Evolutionary conservation across 2,329 filamentous ascomycete species (phyloP), one percentile per base, ranked within the genome.

Genomic region (Ilyonectria robusta): DNA sequence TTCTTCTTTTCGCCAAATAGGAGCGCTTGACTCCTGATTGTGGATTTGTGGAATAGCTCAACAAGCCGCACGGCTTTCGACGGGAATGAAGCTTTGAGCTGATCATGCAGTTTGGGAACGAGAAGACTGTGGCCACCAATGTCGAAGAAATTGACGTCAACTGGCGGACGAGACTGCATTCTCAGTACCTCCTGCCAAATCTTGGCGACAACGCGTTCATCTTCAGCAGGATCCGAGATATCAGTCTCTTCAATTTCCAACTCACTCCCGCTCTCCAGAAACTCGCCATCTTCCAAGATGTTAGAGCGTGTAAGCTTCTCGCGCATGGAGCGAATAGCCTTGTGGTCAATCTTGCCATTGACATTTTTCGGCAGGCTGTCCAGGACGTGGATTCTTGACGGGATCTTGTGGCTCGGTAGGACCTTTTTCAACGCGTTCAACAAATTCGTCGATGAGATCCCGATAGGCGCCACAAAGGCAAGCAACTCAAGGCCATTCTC

Each of bases 271-370:
- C n/a, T 44, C 17, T 44, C 42, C 42, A 44, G 6, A 19, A 19
- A 44, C 6, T 44, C n/a, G 17, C n/a, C n/a, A 10, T n/a, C 42
- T 10, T 44, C 42, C 42, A n/a, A 44, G 42, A 19, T 8, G 10
- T 19, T 7, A 7, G 42, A 21, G 4, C 19, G 42, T 31, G 6
- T 19, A 7, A 29, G 19, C 31, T 26, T 26, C 19, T 37, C 23
- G 5, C 19, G 26, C 31, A 31, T 57, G 6, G 13, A 21, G 13
- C 4, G 35, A 26, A 57, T 40, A 11, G 54, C 23, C 19, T 46
- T 57, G 54, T 57, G 54, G 26, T 57, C 23, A n/a, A 26, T 57
- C 37, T 57, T 57, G 0, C 54, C 54, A 21, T 46, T 57, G 54
- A 42, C 35, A 21, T 57, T 57, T 4, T 29, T 46, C 3, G 37